Evolutionary conservation across 108 stramenopile genomes (phyloP).

Genomic region (Chaetoceros muelleri): DNA sequence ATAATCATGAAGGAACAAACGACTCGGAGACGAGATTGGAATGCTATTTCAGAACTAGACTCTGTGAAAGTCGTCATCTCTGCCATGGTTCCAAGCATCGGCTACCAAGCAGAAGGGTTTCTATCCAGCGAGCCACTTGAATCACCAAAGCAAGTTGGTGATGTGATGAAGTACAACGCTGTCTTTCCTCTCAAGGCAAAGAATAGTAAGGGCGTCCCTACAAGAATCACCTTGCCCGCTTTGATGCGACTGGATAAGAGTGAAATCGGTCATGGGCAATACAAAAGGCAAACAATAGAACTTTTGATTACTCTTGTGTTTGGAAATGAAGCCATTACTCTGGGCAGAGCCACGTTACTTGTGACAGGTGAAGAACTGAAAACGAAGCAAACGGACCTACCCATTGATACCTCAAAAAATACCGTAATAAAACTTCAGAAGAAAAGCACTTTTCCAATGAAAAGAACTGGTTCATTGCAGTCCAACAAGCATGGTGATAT

Average conservation of each 20-base stretch:
- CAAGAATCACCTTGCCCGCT: not conserved
- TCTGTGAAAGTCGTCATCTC: not conserved
- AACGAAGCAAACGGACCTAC: not conserved
- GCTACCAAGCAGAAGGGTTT: not conserved
- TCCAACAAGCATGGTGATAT: not conserved
- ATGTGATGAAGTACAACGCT: not conserved
- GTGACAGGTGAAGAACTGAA: not conserved
- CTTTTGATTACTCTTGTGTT: not conserved
- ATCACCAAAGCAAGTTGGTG: not conserved
- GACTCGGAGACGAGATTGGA: not conserved
- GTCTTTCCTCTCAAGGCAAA: not conserved
- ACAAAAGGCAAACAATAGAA: not conserved
- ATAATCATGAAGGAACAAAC: not conserved
- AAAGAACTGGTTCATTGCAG: not conserved
- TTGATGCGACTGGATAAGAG: not conserved
- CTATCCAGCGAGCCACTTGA: not conserved
- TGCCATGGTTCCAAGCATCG: not conserved
- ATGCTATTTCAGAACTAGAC: not conserved
- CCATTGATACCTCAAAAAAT: not conserved
- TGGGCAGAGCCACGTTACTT: not conserved
- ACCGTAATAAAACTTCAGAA: not conserved
- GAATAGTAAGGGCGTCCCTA: not conserved
- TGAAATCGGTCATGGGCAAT: not conserved
- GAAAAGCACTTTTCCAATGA: not conserved
- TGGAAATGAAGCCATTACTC: not conserved